Conservation (phyloP, 441 rosid species). For the Lepidium campestre region DNA sequence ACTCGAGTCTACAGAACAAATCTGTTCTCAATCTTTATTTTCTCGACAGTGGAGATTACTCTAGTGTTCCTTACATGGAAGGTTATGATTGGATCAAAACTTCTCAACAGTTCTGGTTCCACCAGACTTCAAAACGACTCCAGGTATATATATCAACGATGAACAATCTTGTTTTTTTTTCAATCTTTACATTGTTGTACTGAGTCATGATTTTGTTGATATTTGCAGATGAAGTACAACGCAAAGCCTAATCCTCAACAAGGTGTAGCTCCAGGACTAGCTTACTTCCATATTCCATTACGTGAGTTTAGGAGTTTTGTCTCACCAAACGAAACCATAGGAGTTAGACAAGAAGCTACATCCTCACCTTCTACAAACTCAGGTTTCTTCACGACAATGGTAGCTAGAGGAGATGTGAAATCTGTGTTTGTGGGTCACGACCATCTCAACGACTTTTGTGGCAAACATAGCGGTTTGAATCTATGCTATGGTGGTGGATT, state of each 20-base stretch:
- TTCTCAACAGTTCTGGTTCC: slow-evolving; percentile 75
- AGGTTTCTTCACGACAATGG: slow-evolving; percentile 77
- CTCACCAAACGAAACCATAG: slow-evolving; percentile 44
- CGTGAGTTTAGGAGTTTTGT: slow-evolving; percentile 58
- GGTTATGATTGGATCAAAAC: slow-evolving; percentile 81
- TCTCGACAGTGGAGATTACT: slow-evolving; percentile 84
- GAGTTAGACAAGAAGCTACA: slow-evolving; percentile 65
- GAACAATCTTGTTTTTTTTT: background rate
- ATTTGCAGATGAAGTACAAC: slow-evolving; percentile 45
- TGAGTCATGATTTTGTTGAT: slow-evolving; percentile 7
- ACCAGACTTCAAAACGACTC: slow-evolving; percentile 58
- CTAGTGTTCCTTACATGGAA: slow-evolving; percentile 42
- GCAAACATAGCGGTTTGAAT: slow-evolving; percentile 49
- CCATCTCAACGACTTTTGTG: slow-evolving; percentile 82
- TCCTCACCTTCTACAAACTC: slow-evolving; percentile 62
- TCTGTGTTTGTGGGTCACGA: slow-evolving; percentile 86
- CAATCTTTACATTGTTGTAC: background rate
- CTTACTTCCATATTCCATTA: slow-evolving; percentile 81
- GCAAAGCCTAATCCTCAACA: slow-evolving; percentile 47
- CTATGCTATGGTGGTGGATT: slow-evolving; percentile 84
- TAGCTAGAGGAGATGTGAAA: slow-evolving; percentile 77
- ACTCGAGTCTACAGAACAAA: slow-evolving; percentile 60
- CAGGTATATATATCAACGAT: slow-evolving; percentile 31
- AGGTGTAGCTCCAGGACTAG: slow-evolving; percentile 74
- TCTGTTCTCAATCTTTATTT: slow-evolving; percentile 75